These are phyloP conservation scores for Leucoagaricus sp. DNA, from an alignment of 1,284 basidiomycete genomes.

Conservation along the genomic window DNA sequence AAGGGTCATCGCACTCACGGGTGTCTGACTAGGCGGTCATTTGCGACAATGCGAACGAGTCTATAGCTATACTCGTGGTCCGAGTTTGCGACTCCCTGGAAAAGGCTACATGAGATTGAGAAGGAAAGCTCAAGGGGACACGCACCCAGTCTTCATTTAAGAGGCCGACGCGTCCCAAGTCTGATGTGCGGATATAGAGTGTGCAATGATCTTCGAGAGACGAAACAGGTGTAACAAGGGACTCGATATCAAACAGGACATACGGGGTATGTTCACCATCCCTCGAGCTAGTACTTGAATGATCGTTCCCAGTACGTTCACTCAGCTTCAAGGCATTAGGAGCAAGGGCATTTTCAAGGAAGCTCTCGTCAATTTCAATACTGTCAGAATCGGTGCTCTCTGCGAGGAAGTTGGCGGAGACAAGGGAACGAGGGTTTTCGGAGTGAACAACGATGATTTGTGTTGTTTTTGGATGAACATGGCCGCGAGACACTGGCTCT, in stretches of 20 bases:
- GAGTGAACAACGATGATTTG: constrained; percentile 52
- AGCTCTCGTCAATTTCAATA: constrained; percentile 72
- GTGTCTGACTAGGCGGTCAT: constrained; percentile 43
- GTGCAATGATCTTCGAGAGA: constrained; percentile 45
- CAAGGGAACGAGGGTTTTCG: constrained; percentile 19
- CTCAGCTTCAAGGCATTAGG: constrained; percentile 1
- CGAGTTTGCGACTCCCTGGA: constrained; percentile 35
- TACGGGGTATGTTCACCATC: not conserved
- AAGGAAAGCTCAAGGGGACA: constrained; percentile 7
- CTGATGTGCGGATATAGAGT: constrained; percentile 58
- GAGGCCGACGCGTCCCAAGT: constrained; percentile 74
- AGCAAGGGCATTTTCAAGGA: constrained; percentile 56
- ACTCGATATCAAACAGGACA: constrained; percentile 13
- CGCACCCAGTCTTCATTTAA: constrained; percentile 90
- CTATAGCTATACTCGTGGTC: constrained; percentile 35
- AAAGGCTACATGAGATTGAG: constrained; percentile 12
- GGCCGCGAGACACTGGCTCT: constrained; percentile 77
- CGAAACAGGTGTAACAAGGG: constrained; percentile 36
- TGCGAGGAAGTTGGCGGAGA: not conserved
- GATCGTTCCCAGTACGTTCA: not conserved
- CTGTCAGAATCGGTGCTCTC: constrained; percentile 37
- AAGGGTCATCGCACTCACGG: constrained; percentile 26
- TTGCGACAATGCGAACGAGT: constrained; percentile 58
- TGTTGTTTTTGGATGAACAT: constrained; percentile 51
- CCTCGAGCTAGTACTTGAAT: constrained; percentile 18